A percentile compares a stretch with the other conserved stretches of the same genome.
Evolutionary conservation across 2,329 filamentous ascomycete genomes (phyloP).

Genomic region (Coniella vitis): DNA sequence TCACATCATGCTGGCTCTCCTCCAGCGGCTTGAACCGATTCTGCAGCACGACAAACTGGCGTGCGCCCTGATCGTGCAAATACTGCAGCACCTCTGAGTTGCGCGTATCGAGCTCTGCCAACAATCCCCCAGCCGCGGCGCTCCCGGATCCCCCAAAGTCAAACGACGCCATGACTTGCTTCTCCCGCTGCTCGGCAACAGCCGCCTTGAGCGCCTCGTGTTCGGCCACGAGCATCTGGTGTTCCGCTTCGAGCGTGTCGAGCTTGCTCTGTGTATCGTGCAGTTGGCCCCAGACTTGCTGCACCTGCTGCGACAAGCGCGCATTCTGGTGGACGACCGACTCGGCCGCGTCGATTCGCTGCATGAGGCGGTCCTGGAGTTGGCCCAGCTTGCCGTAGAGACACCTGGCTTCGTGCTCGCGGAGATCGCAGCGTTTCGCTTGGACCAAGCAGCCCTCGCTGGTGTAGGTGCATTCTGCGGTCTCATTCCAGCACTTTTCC

Average conservation of each 20-base stretch:
- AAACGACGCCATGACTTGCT: neutral
- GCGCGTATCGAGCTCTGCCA: conserved; percentile 46
- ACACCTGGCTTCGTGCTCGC: conserved; percentile 34
- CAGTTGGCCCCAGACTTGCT: conserved; percentile 1
- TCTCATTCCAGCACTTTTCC: conserved; percentile 42
- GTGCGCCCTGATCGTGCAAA: conserved; percentile 51
- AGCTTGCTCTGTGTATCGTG: neutral
- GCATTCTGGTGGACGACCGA: neutral
- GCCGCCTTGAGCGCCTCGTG: neutral
- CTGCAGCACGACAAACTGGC: conserved; percentile 54
- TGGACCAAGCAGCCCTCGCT: conserved; percentile 29
- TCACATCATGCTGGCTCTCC: conserved; percentile 54
- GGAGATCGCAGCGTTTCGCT: conserved; percentile 23
- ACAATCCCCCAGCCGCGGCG: conserved; percentile 20
- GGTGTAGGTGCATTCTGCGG: neutral
- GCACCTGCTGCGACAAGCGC: neutral
- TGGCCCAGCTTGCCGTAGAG: neutral
- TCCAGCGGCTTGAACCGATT: conserved; percentile 56
- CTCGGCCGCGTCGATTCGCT: neutral
- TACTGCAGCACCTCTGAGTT: conserved; percentile 52
- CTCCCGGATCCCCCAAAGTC: neutral
- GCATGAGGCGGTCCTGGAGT: neutral
- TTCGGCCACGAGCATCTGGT: neutral
- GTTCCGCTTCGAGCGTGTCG: neutral
- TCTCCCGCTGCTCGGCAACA: neutral